Evolutionary conservation across 441 rosid genomes (phyloP), one percentile per base, ranked within the genome.

Genomic region (Adansonia gregorii): DNA sequence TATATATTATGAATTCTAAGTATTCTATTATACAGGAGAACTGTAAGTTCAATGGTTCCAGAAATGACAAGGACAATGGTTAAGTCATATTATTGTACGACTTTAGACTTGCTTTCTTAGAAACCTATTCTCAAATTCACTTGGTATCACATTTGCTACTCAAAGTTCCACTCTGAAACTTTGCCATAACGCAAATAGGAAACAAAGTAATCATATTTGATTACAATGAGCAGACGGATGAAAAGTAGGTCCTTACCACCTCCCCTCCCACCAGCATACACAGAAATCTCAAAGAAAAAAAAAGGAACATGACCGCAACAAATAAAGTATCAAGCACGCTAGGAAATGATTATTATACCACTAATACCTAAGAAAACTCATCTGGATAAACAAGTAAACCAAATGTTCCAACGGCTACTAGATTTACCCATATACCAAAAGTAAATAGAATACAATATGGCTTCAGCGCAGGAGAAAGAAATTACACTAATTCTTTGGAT

Each of bases 401-500:
- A 63, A 27, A 31, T 31, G 63, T 27, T 63, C 6, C 8, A 17
- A 27, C 9, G 39, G 17, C 15, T 60, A 4, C 7, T 60, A 60
- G 61, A 60, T 22, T 14, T 22, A 35, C 15, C 31, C 19, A 3
- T 0, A 12, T 2, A 63, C 19, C 46, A n/a, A 14, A 31, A 6
- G 20, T 31, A 31, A 6, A 35, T 31, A 31, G 8, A 64, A 64
- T 31, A 14, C 11, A 64, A 64, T 6, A 64, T 31, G 9, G 20
- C 6, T 14, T 60, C 9, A 58, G 11, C 63, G 19, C 1, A 3
- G 6, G 6, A 59, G 46, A 64, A 64, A 31, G 45, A 64, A 35
- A 64, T 64, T 64, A 64, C 20, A 14, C 46, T 60, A 22, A 60
- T 61, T 61, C 45, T 31, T 64, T 64, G 19, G 67, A 64, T 35